Evolutionary conservation across 2,329 filamentous ascomycete genomes (phyloP), one percentile per base, ranked within the genome.

Genomic region (Hypoxylon sp.): DNA sequence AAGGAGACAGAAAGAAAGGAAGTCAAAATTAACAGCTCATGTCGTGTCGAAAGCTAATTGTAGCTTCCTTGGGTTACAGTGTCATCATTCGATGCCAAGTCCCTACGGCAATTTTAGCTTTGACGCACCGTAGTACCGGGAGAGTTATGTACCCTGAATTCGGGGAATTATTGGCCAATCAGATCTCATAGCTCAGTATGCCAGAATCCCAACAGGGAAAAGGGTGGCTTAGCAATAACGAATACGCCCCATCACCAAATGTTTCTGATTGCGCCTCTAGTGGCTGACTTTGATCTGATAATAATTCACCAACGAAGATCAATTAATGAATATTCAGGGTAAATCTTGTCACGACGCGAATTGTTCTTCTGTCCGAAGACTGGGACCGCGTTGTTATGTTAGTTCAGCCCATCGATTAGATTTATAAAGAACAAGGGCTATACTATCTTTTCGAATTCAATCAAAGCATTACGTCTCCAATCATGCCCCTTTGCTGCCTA

Each of bases 11-110:
- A 66, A 59, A 50, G 39, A 57, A 48, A 51, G 26, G 26, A 44
- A 37, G 55, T 59, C n/a, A 54, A 31, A 42, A 22, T 60, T 60
- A 31, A 55, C 39, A 69, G 33, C n/a, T 62, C 59, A 61, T 69
- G 60, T 59, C 39, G 50, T 59, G 54, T 60, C 55, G 39, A 60
- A 57, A 63, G 44, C 61, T 33, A 50, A 46, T 62, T 22, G 44
- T 54, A 64, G 22, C 52, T 59, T 67, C 63, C 14, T 68, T 70
- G 65, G 61, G 68, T 65, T 71, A 53, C 53, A 68, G 60, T 69
- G 63, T 64, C 66, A 69, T 69, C 63, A 73, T 71, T 66, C 71
- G 64, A 73, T 66, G 63, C 66, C 69, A 68, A 70, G 67, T 55
- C 37, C 35, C 11, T 26, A 58, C 48, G 26, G 55, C 42, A 60